These are phyloP conservation scores for Pythium grandisporangium DNA, from an alignment of 352 stramenopile genomes.

Conservation along the genomic window DNA sequence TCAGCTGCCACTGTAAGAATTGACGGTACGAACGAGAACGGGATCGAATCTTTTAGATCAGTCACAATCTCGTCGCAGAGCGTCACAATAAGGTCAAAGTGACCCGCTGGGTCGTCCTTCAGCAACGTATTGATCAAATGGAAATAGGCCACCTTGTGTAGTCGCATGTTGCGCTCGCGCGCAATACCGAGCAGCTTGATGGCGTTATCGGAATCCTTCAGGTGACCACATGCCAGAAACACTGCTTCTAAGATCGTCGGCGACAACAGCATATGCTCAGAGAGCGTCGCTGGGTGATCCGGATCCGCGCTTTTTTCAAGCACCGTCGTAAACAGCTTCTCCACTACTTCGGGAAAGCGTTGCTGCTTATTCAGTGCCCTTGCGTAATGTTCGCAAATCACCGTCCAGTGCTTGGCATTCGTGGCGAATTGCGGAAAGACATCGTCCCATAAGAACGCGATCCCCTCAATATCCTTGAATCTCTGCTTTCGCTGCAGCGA, in stretches of 20 bases:
- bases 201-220: conserved; percentile 7
- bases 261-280: conserved; percentile 5
- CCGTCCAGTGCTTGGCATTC: conserved; percentile 14
- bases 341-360: conserved; percentile 14
- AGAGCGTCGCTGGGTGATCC: conserved; percentile 1
- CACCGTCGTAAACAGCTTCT: conserved; percentile 14
- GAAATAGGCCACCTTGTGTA: conserved; percentile 28
- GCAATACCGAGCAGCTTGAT: conserved; percentile 7
- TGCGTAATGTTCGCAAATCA: conserved; percentile 16
- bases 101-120: conserved; percentile 28
- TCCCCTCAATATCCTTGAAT: conserved; percentile 14
- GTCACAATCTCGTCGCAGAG: conserved; percentile 45
- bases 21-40: conserved; percentile 40
- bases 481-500: conserved; percentile 5
- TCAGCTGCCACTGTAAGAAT: conserved; percentile 51
- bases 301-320: conserved; percentile 2
- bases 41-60: conserved; percentile 25
- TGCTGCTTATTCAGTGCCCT: conserved; percentile 17
- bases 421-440: conserved; percentile 12
- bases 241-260: conserved; percentile 7
- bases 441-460: conserved; percentile 18
- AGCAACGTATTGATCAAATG: conserved; percentile 47
- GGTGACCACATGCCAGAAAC: conserved; percentile 11
- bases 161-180: conserved; percentile 1
- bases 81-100: conserved; percentile 40